Evolutionary conservation across 2,329 filamentous ascomycete genomes (phyloP).

Genomic region (Mariannaea sp.): DNA sequence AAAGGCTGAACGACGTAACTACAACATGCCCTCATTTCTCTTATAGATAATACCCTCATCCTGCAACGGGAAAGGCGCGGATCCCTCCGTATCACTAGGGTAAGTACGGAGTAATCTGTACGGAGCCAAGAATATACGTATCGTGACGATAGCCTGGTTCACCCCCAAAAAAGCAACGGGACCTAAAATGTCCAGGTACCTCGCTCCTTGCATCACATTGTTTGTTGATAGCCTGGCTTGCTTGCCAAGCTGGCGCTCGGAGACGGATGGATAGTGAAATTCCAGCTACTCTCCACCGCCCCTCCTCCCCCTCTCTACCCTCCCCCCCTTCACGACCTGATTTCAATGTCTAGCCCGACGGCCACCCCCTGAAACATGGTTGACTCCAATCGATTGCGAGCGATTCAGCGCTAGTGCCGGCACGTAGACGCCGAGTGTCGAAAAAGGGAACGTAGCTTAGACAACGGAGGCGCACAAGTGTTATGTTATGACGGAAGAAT

Average conservation of each 20-base stretch:
- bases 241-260: no score
- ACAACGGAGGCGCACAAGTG: conserved; percentile 3
- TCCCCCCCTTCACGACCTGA: conserved; percentile 20
- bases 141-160: conserved; percentile 15
- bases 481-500: conserved; percentile 3
- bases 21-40: background rate
- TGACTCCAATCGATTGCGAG: conserved; percentile 30
- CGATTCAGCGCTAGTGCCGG: conserved; percentile 30
- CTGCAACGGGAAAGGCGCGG: conserved; percentile 18
- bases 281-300: conserved; percentile 30
- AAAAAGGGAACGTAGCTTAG: conserved; percentile 15
- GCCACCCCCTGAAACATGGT: conserved; percentile 36
- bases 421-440: conserved; percentile 24
- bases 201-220: conserved; percentile 12
- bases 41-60: conserved; percentile 2
- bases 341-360: conserved; percentile 32
- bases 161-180: conserved; percentile 13
- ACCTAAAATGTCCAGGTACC: conserved; percentile 1
- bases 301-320: no score
- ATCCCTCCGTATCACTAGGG: conserved; percentile 13
- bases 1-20: background rate
- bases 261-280: conserved; percentile 21
- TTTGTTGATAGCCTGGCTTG: conserved; percentile 23
- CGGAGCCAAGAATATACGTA: no score
- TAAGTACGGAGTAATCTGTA: no score